Base-by-base conservation (phyloP, 2,329 filamentous ascomycete genomes). In the Boeremia exigua region DNA sequence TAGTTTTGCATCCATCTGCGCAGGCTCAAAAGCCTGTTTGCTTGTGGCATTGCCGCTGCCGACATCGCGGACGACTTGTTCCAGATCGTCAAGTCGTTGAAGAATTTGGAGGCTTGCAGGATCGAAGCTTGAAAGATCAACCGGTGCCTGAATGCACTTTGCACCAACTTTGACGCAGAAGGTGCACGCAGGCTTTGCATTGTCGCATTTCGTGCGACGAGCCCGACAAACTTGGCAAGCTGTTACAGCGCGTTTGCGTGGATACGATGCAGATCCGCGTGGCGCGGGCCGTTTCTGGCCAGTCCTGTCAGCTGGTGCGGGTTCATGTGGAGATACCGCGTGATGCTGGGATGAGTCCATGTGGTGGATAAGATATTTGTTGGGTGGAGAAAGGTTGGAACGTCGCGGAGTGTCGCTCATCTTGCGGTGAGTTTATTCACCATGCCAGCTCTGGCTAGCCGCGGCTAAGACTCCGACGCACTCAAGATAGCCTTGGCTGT, bases 171-270 rank as follows among this genome's bases (percentile, higher is more conserved):
- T 37, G 6, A 37, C 39, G 37, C 59, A 61, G 37, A 61, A 61
- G 3, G 56, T 54, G 15, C 59, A 61, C 7, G 53, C 29, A 1
- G 59, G 59, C 11, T 42, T 32, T 8, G n/a, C 45, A 29, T 61
- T 61, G 49, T 61, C 59, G 52, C 59, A 61, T 53, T 59, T 61
- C 8, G 56, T 59, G 25, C 42, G 49, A 23, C 59, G 45, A 30
- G 52, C 27, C 1, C 59, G 56, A 45, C 59, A 61, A n/a, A 42
- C 36, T 32, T 61, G 52, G 32, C 59, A 61, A n/a, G 59, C 59
- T 3, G 48, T 44, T 5, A 61, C 56, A 10, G 59, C 59, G 32
- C 59, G 19, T 47, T 59, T 61, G 33, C 59, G 59, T 12, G 52
- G 47, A 28, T 61, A 61, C 4, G 59, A 37, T 2, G 59, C 56